Percentiles rank a stretch among this genome's conserved stretches.
Evolutionary conservation across 768 basidiomycete genomes (phyloP).

Genomic region (Russula lepida): DNA sequence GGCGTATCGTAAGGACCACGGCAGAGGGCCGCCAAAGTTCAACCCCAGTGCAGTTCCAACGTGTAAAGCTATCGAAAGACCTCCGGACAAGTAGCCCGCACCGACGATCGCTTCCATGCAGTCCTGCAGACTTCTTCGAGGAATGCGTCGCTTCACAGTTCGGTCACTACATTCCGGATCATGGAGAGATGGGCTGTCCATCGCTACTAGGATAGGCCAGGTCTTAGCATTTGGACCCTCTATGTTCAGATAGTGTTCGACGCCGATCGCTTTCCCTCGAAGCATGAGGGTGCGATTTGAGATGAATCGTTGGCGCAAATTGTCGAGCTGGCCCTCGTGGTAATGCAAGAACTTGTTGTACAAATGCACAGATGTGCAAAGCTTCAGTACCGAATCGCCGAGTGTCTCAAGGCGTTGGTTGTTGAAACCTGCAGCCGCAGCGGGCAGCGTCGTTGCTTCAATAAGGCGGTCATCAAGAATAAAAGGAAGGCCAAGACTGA

Average conservation of each 20-base stretch:
- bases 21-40: slow-evolving; percentile 60
- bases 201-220: slow-evolving; percentile 49
- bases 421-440: slow-evolving; percentile 51
- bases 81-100: slow-evolving; percentile 65
- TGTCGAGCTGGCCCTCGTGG: slow-evolving; percentile 77
- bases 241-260: slow-evolving; percentile 55
- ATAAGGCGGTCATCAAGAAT: slow-evolving; percentile 50
- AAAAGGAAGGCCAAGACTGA: slow-evolving; percentile 51
- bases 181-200: slow-evolving; percentile 31
- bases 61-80: slow-evolving; percentile 57
- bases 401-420: slow-evolving; percentile 85
- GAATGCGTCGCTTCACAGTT: slow-evolving; percentile 40
- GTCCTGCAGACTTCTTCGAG: slow-evolving; percentile 71
- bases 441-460: slow-evolving; percentile 72
- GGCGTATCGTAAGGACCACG: slow-evolving; percentile 58
- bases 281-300: slow-evolving; percentile 64
- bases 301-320: slow-evolving; percentile 53
- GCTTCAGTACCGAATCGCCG: slow-evolving; percentile 75
- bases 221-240: slow-evolving; percentile 44
- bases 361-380: slow-evolving; percentile 66
- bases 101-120: slow-evolving; percentile 84
- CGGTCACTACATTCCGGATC: slow-evolving; percentile 23
- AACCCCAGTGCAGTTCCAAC: slow-evolving; percentile 59
- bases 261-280: slow-evolving; percentile 53
- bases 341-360: slow-evolving; percentile 68